These are phyloP conservation scores for Talaromyces sp. DNA, from an alignment of 2,329 filamentous ascomycete species.

Conservation along the genomic window DNA sequence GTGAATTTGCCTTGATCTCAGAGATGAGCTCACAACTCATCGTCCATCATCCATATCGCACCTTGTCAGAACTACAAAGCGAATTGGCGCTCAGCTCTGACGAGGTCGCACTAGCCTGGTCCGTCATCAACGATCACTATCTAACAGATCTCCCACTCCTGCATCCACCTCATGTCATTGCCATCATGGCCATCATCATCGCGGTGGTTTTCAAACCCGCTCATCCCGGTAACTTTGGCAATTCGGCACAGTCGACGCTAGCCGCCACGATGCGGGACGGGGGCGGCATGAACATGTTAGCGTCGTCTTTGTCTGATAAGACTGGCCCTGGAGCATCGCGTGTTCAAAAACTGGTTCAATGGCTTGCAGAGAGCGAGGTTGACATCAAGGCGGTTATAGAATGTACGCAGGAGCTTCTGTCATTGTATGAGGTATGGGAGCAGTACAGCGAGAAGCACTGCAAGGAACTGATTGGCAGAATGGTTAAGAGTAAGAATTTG, in stretches of 20 bases:
- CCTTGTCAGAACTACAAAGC: constrained; percentile 69
- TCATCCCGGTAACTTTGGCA: constrained; percentile 40
- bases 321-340: constrained; percentile 33
- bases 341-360: constrained; percentile 71
- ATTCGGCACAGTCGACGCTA: constrained; percentile 35
- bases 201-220: constrained; percentile 78
- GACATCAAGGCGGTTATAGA: constrained; percentile 85
- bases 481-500: constrained; percentile 62
- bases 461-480: constrained; percentile 64
- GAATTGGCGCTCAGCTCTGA: constrained; percentile 75
- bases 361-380: constrained; percentile 83
- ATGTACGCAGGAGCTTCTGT: constrained; percentile 88
- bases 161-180: constrained; percentile 82
- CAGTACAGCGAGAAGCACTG: constrained; percentile 66
- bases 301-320: constrained; percentile 38
- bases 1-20: constrained; percentile 89
- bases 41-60: constrained; percentile 87
- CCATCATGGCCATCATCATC: constrained; percentile 82
- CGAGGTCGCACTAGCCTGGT: constrained; percentile 75
- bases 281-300: constrained; percentile 35
- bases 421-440: constrained; percentile 79
- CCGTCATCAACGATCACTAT: constrained; percentile 88
- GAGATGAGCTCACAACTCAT: constrained; percentile 90
- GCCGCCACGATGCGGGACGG: constrained; percentile 42
- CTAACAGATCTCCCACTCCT: constrained; percentile 88